A percentile compares a stretch with the other conserved stretches of the same genome.
Evolutionary conservation across 345 rosid genomes (phyloP).

Genomic region (Geranium rotundifolium): DNA sequence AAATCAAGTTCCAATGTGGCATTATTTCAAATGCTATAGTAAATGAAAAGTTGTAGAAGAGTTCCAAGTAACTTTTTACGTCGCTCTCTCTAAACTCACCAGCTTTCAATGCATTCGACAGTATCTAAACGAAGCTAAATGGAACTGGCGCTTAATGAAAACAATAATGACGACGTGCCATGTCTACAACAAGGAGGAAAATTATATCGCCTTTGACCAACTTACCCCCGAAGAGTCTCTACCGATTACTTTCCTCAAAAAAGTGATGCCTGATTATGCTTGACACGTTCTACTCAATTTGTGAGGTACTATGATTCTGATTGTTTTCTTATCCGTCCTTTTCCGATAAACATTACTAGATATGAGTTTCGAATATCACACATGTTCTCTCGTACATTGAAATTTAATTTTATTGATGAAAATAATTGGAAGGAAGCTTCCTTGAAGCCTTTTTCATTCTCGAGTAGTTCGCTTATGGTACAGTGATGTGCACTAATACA

Average conservation of each 20-base stretch:
- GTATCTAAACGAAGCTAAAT: conserved; percentile 72
- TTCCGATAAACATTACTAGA: conserved; percentile 13
- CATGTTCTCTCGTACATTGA: background rate
- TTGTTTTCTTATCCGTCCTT: conserved; percentile 15
- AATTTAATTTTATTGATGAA: background rate
- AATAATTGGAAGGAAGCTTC: conserved; percentile 18
- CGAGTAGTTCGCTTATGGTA: conserved; percentile 2
- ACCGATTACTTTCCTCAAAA: conserved; percentile 63
- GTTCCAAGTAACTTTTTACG: too few relatives aligned
- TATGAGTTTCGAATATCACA: conserved; percentile 10
- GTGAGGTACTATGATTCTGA: background rate
- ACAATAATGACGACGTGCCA: conserved; percentile 86
- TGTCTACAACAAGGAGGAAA: conserved; percentile 58
- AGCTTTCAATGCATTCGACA: conserved; percentile 18
- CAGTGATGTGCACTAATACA: background rate
- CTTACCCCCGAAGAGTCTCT: conserved; percentile 59
- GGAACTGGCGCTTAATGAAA: conserved; percentile 96
- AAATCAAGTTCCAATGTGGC: too few relatives aligned
- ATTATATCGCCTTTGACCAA: conserved; percentile 57
- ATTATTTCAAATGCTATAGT: too few relatives aligned
- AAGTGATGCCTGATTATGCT: conserved; percentile 61
- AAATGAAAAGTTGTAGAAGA: background rate
- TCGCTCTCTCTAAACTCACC: background rate
- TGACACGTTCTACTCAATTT: conserved; percentile 6
- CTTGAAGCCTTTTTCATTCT: conserved; percentile 6